These are phyloP conservation scores for Ephemerocybe angulata DNA, from an alignment of 768 basidiomycete species.

Conservation along the genomic window DNA sequence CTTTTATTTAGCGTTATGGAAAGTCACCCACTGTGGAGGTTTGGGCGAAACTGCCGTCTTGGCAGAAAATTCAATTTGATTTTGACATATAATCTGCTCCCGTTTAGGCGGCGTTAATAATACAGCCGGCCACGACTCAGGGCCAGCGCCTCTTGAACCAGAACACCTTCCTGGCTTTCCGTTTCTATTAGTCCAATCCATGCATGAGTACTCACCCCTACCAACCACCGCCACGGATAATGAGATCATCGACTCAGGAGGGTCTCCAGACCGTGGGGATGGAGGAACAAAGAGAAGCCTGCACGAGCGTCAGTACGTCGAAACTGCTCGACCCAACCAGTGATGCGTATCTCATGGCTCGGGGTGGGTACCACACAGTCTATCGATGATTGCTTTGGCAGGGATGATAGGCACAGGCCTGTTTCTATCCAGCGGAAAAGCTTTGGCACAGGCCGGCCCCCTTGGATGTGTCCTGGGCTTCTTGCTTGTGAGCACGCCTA, in stretches of 20 bases:
- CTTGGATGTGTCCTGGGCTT: slow-evolving; percentile 46
- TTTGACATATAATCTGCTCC: background rate
- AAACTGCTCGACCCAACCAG: background rate
- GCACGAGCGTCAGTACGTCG: slow-evolving; percentile 28
- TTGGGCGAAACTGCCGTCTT: background rate
- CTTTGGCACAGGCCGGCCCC: slow-evolving; percentile 50
- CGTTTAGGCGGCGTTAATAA: no score
- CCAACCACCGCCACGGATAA: slow-evolving; percentile 5
- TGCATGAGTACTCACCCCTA: background rate
- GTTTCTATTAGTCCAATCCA: background rate
- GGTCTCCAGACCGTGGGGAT: slow-evolving; percentile 7
- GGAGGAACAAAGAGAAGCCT: slow-evolving; percentile 21
- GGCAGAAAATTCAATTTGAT: slow-evolving; percentile 1
- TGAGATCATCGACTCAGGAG: background rate
- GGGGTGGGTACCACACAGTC: slow-evolving; percentile 12
- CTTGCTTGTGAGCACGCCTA: slow-evolving; percentile 31
- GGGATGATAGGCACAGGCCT: slow-evolving; percentile 52
- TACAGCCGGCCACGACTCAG: background rate
- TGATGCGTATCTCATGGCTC: background rate
- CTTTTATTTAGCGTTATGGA: no score
- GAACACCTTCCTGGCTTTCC: background rate
- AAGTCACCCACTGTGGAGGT: background rate
- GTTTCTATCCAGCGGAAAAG: slow-evolving; percentile 50
- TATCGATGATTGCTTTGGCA: slow-evolving; percentile 30
- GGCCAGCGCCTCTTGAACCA: background rate